Percentiles rank a stretch among this genome's conserved stretches.
Conservation (phyloP, 2,329 filamentous ascomycete genomes). For the Monosporascus sp. region DNA sequence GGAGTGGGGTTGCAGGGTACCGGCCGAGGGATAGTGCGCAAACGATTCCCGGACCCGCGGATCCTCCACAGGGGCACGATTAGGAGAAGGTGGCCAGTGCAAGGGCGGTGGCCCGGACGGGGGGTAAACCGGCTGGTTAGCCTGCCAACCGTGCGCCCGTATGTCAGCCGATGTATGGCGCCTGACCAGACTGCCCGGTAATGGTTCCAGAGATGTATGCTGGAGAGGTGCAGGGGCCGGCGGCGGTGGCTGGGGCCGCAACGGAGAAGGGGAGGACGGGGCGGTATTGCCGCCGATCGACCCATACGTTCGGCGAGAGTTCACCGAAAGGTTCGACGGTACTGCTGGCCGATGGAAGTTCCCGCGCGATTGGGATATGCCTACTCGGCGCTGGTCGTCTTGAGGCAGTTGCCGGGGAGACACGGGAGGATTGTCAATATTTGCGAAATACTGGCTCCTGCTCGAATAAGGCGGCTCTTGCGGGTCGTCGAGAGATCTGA, state of each 20-base stretch:
- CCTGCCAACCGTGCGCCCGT: slow-evolving; percentile 76
- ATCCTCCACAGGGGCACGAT: slow-evolving; percentile 44
- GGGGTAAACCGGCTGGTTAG: slow-evolving; percentile 58
- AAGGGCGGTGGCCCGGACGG: slow-evolving; percentile 51
- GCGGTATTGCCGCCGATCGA: slow-evolving; percentile 68
- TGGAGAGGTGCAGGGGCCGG: slow-evolving; percentile 59
- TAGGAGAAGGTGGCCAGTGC: slow-evolving; percentile 53
- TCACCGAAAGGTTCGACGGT: slow-evolving; percentile 74
- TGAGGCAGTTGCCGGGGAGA: slow-evolving; percentile 84
- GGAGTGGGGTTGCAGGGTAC: slow-evolving; percentile 42
- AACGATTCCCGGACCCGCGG: slow-evolving; percentile 54
- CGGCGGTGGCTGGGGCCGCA: slow-evolving; percentile 61
- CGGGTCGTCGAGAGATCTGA: slow-evolving; percentile 56
- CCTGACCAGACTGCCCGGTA: slow-evolving; percentile 67
- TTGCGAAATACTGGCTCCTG: slow-evolving; percentile 62
- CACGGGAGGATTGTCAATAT: slow-evolving; percentile 70
- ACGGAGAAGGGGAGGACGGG: slow-evolving; percentile 69
- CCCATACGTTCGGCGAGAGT: slow-evolving; percentile 74
- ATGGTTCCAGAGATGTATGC: slow-evolving; percentile 56
- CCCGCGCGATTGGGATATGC: slow-evolving; percentile 53
- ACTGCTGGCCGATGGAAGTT: slow-evolving; percentile 73
- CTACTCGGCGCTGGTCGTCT: slow-evolving; percentile 74
- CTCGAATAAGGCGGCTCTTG: slow-evolving; percentile 63
- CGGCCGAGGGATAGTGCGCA: slow-evolving; percentile 45
- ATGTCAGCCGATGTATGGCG: slow-evolving; percentile 96